phyloP scores from a whole-genome alignment of 192 early-diverging fungal species.

The Backusella tuberculispora region DNA sequence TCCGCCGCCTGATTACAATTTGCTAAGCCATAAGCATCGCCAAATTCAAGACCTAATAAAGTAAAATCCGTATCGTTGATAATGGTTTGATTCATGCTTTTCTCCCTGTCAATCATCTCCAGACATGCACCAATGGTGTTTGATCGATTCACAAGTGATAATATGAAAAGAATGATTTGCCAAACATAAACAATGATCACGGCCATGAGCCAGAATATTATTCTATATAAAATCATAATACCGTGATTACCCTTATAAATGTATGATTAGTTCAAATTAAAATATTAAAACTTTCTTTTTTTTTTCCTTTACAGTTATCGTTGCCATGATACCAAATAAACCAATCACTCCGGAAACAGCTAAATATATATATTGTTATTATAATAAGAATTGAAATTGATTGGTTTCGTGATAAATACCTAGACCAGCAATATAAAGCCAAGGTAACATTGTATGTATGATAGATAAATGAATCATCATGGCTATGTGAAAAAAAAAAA shows the following conservation, averaged over 20 bases:
- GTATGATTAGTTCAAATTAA: not conserved
- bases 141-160: constrained; percentile 28
- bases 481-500: constrained; percentile 15
- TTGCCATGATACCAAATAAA: constrained; percentile 21
- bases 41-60: constrained; percentile 27
- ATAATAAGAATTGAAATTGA: not conserved
- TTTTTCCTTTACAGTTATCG: constrained; percentile 9
- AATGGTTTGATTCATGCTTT: too few relatives aligned
- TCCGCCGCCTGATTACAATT: constrained; percentile 37
- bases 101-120: too few relatives aligned
- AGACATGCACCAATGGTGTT: constrained; percentile 21
- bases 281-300: too few relatives aligned
- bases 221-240: constrained; percentile 33
- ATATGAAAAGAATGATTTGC: constrained; percentile 30
- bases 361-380: not conserved
- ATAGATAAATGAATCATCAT: constrained; percentile 41
- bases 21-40: constrained; percentile 33
- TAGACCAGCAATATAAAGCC: constrained; percentile 31
- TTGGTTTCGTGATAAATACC: constrained; percentile 17
- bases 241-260: constrained; percentile 31
- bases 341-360: constrained; percentile 23
- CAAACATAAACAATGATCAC: constrained; percentile 31
- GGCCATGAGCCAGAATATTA: constrained; percentile 31
- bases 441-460: constrained; percentile 30
- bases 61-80: not conserved